phyloP scores from a whole-genome alignment of 192 early-diverging fungal genomes.

The Spinellus fusiger region DNA sequence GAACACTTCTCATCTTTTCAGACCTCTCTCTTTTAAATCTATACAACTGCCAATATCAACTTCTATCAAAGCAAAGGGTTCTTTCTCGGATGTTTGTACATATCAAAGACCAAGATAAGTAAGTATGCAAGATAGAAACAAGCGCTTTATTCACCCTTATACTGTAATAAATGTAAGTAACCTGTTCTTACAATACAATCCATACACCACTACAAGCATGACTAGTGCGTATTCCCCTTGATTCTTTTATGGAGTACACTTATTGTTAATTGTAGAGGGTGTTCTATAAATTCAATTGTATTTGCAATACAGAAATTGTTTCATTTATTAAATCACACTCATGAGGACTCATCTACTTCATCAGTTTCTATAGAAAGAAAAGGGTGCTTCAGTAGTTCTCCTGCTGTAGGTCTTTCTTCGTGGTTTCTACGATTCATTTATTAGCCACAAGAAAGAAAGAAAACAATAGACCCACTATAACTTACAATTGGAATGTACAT shows the following conservation, averaged over 20 bases:
- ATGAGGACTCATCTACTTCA: background rate
- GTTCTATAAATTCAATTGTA: no score
- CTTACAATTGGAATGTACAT: constrained; percentile 70
- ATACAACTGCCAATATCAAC: no score
- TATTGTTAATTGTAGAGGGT: no score
- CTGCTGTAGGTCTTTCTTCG: constrained; percentile 70
- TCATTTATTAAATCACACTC: background rate
- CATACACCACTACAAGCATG: no score
- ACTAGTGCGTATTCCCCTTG: no score
- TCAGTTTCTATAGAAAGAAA: constrained; percentile 43
- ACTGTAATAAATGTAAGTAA: no score
- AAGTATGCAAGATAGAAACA: background rate
- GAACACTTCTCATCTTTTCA: background rate
- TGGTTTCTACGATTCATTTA: constrained; percentile 51
- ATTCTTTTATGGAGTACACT: no score
- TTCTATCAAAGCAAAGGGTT: background rate
- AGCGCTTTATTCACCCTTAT: no score
- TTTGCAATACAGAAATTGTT: no score
- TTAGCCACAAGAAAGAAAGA: background rate
- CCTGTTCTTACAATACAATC: no score
- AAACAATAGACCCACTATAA: background rate
- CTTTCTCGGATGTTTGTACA: background rate
- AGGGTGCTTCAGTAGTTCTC: constrained; percentile 61
- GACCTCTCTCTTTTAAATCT: background rate
- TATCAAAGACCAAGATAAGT: background rate